These are phyloP conservation scores for Pichia sp. DNA, from an alignment of 1,139 yeast genomes.

Conservation along the genomic window DNA sequence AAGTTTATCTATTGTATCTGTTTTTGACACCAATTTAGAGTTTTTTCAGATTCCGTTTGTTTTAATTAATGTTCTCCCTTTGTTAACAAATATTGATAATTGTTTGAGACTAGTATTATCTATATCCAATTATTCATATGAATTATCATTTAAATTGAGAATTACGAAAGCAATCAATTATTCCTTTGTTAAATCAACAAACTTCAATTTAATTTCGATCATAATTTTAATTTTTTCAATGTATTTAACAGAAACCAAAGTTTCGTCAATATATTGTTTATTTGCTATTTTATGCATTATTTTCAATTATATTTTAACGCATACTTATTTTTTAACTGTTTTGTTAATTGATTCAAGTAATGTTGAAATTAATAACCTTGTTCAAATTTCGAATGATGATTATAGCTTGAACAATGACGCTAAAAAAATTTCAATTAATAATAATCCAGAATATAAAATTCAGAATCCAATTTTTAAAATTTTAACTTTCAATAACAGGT, in stretches of 20 bases:
- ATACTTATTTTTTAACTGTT: conserved; percentile 59
- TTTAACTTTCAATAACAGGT: background rate
- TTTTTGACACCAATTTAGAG: conserved; percentile 30
- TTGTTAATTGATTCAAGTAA: conserved; percentile 62
- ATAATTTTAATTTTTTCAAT: conserved; percentile 10
- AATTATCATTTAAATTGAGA: conserved; percentile 30
- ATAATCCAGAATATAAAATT: background rate
- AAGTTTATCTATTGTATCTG: conserved; percentile 46
- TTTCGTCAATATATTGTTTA: conserved; percentile 30
- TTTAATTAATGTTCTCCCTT: conserved; percentile 26
- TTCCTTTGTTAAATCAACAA: conserved; percentile 5
- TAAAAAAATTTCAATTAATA: background rate
- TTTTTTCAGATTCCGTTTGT: conserved; percentile 34
- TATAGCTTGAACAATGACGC: background rate
- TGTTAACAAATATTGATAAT: conserved; percentile 16
- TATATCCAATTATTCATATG: conserved; percentile 38
- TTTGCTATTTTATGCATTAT: conserved; percentile 29
- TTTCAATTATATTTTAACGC: conserved; percentile 53
- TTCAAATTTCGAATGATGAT: too few relatives aligned
- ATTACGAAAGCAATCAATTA: conserved; percentile 1
- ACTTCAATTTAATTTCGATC: background rate
- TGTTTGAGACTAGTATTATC: conserved; percentile 36
- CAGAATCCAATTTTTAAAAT: background rate
- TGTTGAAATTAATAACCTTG: conserved; percentile 51
- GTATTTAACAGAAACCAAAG: conserved; percentile 25